phyloP scores from a whole-genome alignment of 345 rosid genomes.

The Aquilaria yunnanensis region DNA sequence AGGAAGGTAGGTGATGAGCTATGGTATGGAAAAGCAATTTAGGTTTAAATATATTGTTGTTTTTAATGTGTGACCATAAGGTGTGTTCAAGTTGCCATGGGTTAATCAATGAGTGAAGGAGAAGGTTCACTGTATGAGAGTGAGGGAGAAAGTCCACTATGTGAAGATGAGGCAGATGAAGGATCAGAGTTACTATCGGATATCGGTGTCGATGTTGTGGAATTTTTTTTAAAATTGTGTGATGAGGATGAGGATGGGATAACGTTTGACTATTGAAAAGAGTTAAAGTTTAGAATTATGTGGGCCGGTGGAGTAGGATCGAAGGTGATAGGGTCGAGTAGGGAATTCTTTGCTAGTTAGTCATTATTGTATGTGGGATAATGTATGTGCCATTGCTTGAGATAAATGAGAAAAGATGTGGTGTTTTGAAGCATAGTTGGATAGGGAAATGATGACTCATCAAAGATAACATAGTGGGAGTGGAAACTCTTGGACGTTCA shows the following conservation, averaged over 20 bases:
- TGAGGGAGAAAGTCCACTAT: background rate
- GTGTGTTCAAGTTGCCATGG: background rate
- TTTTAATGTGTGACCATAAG: background rate
- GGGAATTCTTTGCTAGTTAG: background rate
- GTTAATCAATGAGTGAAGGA: background rate
- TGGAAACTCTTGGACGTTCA: too few relatives aligned
- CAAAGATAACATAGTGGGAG: background rate
- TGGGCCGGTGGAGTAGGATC: too few relatives aligned
- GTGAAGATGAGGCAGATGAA: background rate
- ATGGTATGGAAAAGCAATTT: background rate
- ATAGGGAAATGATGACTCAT: background rate
- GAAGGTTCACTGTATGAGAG: background rate
- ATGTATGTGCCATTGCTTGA: background rate
- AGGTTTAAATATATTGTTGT: background rate
- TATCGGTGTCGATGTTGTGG: too few relatives aligned
- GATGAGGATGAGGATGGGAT: too few relatives aligned
- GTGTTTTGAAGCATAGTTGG: too few relatives aligned
- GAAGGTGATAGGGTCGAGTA: background rate
- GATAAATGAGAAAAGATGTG: background rate
- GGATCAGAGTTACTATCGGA: too few relatives aligned
- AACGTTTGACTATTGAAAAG: too few relatives aligned
- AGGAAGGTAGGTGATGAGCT: background rate
- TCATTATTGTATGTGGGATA: background rate
- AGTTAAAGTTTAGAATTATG: too few relatives aligned
- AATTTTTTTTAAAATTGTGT: too few relatives aligned